These are phyloP conservation scores for Vicia faba DNA, from an alignment of 306 rosid genomes.

Conservation along the genomic window DNA sequence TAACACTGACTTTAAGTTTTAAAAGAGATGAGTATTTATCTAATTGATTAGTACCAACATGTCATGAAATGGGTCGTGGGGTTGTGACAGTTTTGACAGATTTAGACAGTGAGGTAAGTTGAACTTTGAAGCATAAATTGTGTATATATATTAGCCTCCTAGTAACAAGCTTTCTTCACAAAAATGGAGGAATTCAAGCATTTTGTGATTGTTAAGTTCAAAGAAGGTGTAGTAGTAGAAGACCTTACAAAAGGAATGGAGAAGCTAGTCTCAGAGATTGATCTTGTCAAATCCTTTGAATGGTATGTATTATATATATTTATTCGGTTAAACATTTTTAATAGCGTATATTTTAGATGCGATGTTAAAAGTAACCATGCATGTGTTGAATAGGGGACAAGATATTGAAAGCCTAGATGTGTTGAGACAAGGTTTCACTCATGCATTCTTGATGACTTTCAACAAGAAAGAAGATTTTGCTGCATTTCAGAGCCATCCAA, in stretches of 20 bases:
- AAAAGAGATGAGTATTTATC: no score
- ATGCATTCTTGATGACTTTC: slow-evolving; percentile 85
- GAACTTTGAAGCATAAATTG: slow-evolving; percentile 37
- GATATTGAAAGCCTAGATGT: slow-evolving; percentile 76
- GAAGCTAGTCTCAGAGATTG: slow-evolving; percentile 72
- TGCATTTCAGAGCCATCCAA: slow-evolving; percentile 72
- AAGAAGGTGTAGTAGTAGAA: slow-evolving; percentile 68
- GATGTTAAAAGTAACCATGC: no score
- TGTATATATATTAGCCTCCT: slow-evolving; percentile 40
- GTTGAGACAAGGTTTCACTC: slow-evolving; percentile 88
- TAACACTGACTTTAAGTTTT: no score
- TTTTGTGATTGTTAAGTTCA: slow-evolving; percentile 82
- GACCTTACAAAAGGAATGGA: slow-evolving; percentile 72
- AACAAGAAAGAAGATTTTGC: slow-evolving; percentile 68
- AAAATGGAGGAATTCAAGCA: slow-evolving; percentile 70
- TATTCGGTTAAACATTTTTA: no score
- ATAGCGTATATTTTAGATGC: no score
- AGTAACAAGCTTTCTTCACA: slow-evolving; percentile 38
- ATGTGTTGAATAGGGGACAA: slow-evolving; percentile 59
- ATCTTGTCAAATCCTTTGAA: slow-evolving; percentile 76
- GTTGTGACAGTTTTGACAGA: slow-evolving; percentile 40
- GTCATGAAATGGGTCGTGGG: slow-evolving; percentile 46
- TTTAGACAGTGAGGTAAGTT: slow-evolving; percentile 39
- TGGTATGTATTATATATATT: slow-evolving; percentile 49
- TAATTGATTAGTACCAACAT: slow-evolving; percentile 41